Conservation (phyloP, 495 filamentous ascomycete genomes). For the Penicillium paxilli region DNA sequence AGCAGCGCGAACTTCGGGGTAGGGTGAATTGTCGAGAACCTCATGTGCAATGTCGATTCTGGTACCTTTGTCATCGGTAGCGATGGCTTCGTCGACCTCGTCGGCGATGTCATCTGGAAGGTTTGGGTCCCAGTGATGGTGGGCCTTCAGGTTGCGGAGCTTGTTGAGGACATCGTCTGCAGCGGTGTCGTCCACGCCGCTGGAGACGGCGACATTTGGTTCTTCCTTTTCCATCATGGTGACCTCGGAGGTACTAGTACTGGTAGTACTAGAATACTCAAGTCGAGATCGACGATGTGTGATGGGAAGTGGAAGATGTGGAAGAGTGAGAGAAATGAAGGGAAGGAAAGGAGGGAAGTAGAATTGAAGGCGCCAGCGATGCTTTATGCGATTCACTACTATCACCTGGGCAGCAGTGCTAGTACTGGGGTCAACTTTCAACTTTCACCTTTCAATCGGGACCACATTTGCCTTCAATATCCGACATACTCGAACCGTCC, state of each 20-base stretch:
- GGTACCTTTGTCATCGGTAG: slow-evolving; percentile 51
- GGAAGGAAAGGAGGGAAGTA: not conserved
- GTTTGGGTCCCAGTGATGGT: slow-evolving; percentile 71
- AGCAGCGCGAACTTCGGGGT: slow-evolving; percentile 57
- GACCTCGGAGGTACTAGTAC: no score
- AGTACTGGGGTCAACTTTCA: no score
- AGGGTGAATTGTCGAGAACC: slow-evolving; percentile 67
- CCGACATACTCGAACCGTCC: no score
- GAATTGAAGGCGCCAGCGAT: slow-evolving; percentile 7
- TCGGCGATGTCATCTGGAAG: slow-evolving; percentile 61
- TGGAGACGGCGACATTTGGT: slow-evolving; percentile 23
- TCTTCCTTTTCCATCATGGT: slow-evolving; percentile 33
- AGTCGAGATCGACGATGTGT: not conserved
- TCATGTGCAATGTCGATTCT: slow-evolving; percentile 56
- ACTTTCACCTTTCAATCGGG: no score
- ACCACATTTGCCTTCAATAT: no score
- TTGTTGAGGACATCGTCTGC: slow-evolving; percentile 46
- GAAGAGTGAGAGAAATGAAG: slow-evolving; percentile 30
- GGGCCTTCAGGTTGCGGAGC: slow-evolving; percentile 50
- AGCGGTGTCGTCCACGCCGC: slow-evolving; percentile 31
- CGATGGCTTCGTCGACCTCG: slow-evolving; percentile 60
- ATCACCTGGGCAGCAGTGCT: no score
- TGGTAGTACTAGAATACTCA: no score
- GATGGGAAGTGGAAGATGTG: not conserved
- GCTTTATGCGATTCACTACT: not conserved